Evolutionary conservation across 495 filamentous ascomycete genomes (phyloP).

Genomic region (Daldinia concentrica): DNA sequence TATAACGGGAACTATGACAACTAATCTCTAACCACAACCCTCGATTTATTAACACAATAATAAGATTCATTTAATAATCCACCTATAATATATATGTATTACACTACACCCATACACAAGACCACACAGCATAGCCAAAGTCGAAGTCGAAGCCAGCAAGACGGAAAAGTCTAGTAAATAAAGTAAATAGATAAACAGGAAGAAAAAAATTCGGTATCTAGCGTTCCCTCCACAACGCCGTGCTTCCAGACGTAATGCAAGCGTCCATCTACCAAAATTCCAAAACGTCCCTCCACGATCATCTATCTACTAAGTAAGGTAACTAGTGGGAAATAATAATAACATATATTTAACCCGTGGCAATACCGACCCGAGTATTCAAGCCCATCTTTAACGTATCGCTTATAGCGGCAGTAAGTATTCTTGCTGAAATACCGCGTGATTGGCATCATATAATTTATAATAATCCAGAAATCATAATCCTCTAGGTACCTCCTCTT

Average conservation of each 20-base stretch:
- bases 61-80: background rate
- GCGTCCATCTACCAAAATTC: background rate
- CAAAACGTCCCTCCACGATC: background rate
- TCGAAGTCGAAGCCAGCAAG: background rate
- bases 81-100: background rate
- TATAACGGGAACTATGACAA: too few relatives aligned
- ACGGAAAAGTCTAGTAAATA: background rate
- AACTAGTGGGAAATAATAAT: background rate
- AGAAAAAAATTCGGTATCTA: background rate
- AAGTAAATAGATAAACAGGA: background rate
- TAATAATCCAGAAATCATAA: too few relatives aligned
- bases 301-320: background rate
- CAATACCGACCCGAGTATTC: background rate
- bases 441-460: too few relatives aligned
- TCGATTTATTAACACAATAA: too few relatives aligned
- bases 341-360: background rate
- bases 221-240: background rate
- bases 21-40: too few relatives aligned
- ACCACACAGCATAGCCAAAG: background rate
- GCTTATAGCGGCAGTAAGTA: too few relatives aligned
- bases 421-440: too few relatives aligned
- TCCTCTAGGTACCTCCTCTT: background rate
- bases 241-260: background rate
- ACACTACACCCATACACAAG: background rate
- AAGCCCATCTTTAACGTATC: background rate